Conservation (phyloP, 805 yeast genomes). For the Clavispora fructus region DNA sequence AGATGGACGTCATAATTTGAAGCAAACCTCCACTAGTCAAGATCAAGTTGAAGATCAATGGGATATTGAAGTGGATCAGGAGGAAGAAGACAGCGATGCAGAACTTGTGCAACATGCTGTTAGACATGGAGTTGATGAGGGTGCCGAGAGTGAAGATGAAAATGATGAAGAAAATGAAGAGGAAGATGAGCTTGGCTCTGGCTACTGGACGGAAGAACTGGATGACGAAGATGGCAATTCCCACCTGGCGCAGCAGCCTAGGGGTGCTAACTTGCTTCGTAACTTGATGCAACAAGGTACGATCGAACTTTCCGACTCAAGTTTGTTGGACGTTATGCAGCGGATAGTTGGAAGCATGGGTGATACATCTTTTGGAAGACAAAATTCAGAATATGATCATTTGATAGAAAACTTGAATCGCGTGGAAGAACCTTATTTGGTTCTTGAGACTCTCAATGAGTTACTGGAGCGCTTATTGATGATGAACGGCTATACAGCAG, state of each 20-base stretch:
- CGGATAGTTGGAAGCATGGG: slow-evolving; percentile 30
- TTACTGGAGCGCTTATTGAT: slow-evolving; percentile 59
- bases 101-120: neutral
- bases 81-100: neutral
- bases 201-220: neutral
- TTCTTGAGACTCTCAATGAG: slow-evolving; percentile 62
- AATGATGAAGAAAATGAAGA: slow-evolving; percentile 11
- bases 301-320: slow-evolving; percentile 3
- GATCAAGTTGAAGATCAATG: neutral
- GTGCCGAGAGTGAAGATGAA: slow-evolving; percentile 5
- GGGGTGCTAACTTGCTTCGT: slow-evolving; percentile 6
- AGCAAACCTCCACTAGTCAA: neutral
- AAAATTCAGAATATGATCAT: slow-evolving; percentile 24
- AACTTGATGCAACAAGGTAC: slow-evolving; percentile 6
- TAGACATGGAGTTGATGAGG: slow-evolving; percentile 3
- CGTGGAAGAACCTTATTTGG: slow-evolving; percentile 53
- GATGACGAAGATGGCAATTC: slow-evolving; percentile 14
- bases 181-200: slow-evolving; percentile 5
- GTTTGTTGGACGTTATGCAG: slow-evolving; percentile 30
- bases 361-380: slow-evolving; percentile 10
- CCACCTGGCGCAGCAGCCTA: neutral
- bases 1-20: neutral
- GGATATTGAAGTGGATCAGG: neutral
- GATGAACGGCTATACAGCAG: slow-evolving; percentile 63
- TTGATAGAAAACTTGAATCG: slow-evolving; percentile 35